Conservation (phyloP, 2,329 filamentous ascomycete genomes). For the Colletotrichum neosansevieriae region DNA sequence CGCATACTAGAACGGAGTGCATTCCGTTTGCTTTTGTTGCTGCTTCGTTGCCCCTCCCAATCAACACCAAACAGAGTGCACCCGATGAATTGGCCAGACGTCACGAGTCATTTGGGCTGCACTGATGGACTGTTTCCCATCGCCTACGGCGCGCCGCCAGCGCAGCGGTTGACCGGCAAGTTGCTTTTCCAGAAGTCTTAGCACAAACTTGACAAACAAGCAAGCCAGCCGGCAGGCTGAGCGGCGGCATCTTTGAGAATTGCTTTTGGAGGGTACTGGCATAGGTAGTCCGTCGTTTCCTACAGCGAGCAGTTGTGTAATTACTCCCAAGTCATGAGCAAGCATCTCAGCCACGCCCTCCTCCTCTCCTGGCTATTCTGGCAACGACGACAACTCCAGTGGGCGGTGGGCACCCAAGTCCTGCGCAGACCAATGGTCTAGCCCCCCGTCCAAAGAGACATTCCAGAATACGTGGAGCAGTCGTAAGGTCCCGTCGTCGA, state of each 20-base stretch:
- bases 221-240: background rate
- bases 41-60: slow-evolving; percentile 2
- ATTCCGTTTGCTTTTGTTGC: slow-evolving; percentile 12
- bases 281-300: background rate
- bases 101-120: slow-evolving; percentile 32
- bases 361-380: background rate
- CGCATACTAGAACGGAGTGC: background rate
- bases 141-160: slow-evolving; percentile 2
- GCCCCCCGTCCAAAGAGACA: slow-evolving; percentile 17
- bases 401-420: slow-evolving; percentile 11
- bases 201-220: slow-evolving; percentile 8
- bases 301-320: background rate
- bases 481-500: slow-evolving; percentile 23
- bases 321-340: slow-evolving; percentile 11
- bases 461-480: slow-evolving; percentile 34
- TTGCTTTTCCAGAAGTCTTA: slow-evolving; percentile 26
- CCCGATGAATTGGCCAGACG: slow-evolving; percentile 3
- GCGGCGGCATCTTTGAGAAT: background rate
- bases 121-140: background rate
- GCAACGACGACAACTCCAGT: slow-evolving; percentile 12
- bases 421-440: slow-evolving; percentile 13
- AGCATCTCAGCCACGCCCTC: slow-evolving; percentile 35
- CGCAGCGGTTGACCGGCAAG: slow-evolving; percentile 2
- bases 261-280: slow-evolving; percentile 3
- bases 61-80: slow-evolving; percentile 23